Percentiles rank a stretch among this genome's conserved stretches.
Conservation (phyloP, 2,329 filamentous ascomycete genomes). For the Arachnomyces sp. region DNA sequence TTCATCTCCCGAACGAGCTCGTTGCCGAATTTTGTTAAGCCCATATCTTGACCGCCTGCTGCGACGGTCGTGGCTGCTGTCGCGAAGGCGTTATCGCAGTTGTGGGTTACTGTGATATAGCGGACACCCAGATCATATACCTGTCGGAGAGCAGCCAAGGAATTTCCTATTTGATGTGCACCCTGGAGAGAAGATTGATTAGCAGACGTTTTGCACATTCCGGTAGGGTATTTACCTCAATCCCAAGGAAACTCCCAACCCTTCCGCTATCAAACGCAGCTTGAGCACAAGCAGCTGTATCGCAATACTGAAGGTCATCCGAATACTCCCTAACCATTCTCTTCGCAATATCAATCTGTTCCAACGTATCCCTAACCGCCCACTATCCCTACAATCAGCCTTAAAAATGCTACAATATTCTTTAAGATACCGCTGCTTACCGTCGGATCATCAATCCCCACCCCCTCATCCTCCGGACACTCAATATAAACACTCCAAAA, state of each 20-base stretch:
- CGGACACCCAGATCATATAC: slow-evolving; percentile 15
- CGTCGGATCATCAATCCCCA: slow-evolving; percentile 15
- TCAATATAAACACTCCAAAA: slow-evolving; percentile 27
- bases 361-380: slow-evolving; percentile 20
- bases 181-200: slow-evolving; percentile 12
- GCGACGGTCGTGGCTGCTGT: slow-evolving; percentile 17
- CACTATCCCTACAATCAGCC: slow-evolving; percentile 4
- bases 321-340: slow-evolving; percentile 17
- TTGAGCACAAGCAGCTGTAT: slow-evolving; percentile 13
- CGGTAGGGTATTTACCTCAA: slow-evolving; percentile 12
- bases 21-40: slow-evolving; percentile 17
- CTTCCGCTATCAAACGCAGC: slow-evolving; percentile 15
- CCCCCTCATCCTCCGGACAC: slow-evolving; percentile 10
- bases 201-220: not conserved
- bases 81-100: slow-evolving; percentile 23
- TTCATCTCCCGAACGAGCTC: slow-evolving; percentile 21
- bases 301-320: slow-evolving; percentile 17
- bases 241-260: slow-evolving; percentile 18
- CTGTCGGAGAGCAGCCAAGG: slow-evolving; percentile 12
- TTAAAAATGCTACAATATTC: not conserved
- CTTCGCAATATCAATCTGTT: slow-evolving; percentile 22
- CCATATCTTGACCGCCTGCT: slow-evolving; percentile 12
- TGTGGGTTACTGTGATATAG: slow-evolving; percentile 22
- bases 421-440: slow-evolving; percentile 4
- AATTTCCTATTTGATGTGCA: slow-evolving; percentile 20